phyloP scores from a whole-genome alignment of 2,329 filamentous ascomycete species.

The Penicillium sp. region DNA sequence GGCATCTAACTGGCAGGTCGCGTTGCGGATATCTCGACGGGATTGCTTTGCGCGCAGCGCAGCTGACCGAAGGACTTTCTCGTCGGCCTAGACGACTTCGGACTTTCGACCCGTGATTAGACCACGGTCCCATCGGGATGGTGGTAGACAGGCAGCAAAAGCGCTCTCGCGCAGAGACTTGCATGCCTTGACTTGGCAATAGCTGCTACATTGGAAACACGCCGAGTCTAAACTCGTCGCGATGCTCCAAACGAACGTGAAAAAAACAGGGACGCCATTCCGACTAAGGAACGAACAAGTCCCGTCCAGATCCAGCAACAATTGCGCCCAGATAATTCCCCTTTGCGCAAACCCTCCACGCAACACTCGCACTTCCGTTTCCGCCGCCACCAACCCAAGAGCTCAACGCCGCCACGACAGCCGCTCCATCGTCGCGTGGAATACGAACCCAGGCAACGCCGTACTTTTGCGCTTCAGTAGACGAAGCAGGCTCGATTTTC shows the following conservation, averaged over 20 bases:
- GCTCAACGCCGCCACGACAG: constrained; percentile 46
- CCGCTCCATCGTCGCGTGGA: constrained; percentile 45
- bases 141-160: not conserved
- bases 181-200: not conserved
- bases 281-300: constrained; percentile 33
- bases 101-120: not conserved
- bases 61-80: not conserved
- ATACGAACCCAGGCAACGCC: constrained; percentile 45
- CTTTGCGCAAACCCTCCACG: constrained; percentile 41
- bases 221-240: not conserved
- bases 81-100: not conserved
- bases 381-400: constrained; percentile 44
- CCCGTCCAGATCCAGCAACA: constrained; percentile 34
- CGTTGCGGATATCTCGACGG: not conserved
- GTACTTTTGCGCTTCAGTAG: constrained; percentile 8
- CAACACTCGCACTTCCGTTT: constrained; percentile 25
- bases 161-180: not conserved
- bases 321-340: constrained; percentile 39
- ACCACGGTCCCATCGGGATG: not conserved
- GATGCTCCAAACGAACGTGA: not conserved
- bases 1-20: not conserved
- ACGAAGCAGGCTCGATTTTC: constrained; percentile 30
- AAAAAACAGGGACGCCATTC: not conserved
- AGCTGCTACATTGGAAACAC: not conserved
- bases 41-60: not conserved